A percentile compares a stretch with the other conserved stretches of the same genome.
phyloP scores from a whole-genome alignment of 2,329 filamentous ascomycete genomes.

The Exophiala alcalophila region DNA sequence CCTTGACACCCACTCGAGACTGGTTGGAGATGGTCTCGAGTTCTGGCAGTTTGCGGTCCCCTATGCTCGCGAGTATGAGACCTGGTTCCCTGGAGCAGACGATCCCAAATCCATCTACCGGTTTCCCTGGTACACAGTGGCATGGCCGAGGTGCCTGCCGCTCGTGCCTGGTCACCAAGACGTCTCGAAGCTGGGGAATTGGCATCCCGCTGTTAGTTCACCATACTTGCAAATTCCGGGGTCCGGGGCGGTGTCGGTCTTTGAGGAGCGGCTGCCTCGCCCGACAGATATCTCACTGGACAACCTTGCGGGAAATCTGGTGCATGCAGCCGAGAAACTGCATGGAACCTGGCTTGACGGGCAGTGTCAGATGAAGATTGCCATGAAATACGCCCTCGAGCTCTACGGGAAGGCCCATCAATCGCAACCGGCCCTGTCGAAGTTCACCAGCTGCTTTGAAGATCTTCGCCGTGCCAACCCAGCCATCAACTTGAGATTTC shows the following conservation, averaged over 20 bases:
- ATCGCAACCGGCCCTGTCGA: conserved; percentile 3
- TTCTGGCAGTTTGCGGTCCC: conserved; percentile 30
- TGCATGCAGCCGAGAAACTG: conserved; percentile 28
- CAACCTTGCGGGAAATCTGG: conserved; percentile 30
- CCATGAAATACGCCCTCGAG: conserved; percentile 31
- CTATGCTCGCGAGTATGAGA: conserved; percentile 5
- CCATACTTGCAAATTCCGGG: conserved; percentile 19
- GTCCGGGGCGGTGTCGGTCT: conserved; percentile 23
- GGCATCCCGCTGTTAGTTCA: conserved; percentile 31
- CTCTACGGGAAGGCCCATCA: conserved; percentile 4
- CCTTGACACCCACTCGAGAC: conserved; percentile 28
- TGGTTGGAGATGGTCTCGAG: conserved; percentile 30
- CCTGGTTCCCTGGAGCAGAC: conserved; percentile 7
- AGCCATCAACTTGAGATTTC: conserved; percentile 22
- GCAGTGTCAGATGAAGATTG: conserved; percentile 29
- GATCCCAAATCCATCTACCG: conserved; percentile 7
- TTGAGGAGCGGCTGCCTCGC: conserved; percentile 23
- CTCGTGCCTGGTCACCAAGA: conserved; percentile 33
- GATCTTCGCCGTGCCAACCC: conserved; percentile 18
- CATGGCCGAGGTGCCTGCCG: conserved; percentile 36
- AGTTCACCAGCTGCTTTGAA: conserved; percentile 13
- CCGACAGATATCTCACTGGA: conserved; percentile 7
- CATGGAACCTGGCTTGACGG: conserved; percentile 26
- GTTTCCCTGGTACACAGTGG: conserved; percentile 33
- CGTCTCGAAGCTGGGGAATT: conserved; percentile 25